Evolutionary conservation across 2,329 filamentous ascomycete genomes (phyloP).

Genomic region (Phyllosticta paracitricarpa): DNA sequence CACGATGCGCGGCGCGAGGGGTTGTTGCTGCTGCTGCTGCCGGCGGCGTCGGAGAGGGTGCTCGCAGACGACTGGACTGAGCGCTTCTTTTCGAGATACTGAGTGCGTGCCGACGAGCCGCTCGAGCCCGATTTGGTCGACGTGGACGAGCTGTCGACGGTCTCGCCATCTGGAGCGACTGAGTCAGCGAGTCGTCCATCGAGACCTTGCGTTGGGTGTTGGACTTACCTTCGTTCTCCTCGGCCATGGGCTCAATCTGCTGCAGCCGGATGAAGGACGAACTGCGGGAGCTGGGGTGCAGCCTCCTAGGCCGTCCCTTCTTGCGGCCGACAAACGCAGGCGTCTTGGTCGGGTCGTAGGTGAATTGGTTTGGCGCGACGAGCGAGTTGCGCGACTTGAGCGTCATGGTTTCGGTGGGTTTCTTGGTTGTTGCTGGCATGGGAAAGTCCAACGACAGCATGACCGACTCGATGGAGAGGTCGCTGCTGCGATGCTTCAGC

Average conservation of each 20-base stretch:
- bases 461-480: constrained; percentile 17
- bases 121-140: constrained; percentile 1
- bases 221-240: constrained; percentile 1
- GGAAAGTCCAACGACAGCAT: constrained; percentile 15
- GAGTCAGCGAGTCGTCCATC: neutral
- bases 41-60: neutral
- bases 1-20: neutral
- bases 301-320: neutral
- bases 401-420: neutral
- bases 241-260: constrained; percentile 5
- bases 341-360: constrained; percentile 6
- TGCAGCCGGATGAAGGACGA: constrained; percentile 4
- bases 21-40: neutral
- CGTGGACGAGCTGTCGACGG: constrained; percentile 3
- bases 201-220: no score
- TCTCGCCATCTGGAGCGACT: neutral
- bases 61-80: neutral
- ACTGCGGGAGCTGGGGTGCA: neutral
- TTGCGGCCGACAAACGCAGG: constrained; percentile 2
- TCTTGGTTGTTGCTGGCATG: neutral
- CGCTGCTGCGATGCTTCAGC: constrained; percentile 12
- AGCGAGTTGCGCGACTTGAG: neutral
- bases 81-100: constrained; percentile 1
- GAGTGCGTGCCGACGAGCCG: constrained; percentile 1
- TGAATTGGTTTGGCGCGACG: constrained; percentile 1